Evolutionary conservation across 2,329 filamentous ascomycete species (phyloP), one percentile per base, ranked within the genome.

Genomic region (Waltergamsia citrina): DNA sequence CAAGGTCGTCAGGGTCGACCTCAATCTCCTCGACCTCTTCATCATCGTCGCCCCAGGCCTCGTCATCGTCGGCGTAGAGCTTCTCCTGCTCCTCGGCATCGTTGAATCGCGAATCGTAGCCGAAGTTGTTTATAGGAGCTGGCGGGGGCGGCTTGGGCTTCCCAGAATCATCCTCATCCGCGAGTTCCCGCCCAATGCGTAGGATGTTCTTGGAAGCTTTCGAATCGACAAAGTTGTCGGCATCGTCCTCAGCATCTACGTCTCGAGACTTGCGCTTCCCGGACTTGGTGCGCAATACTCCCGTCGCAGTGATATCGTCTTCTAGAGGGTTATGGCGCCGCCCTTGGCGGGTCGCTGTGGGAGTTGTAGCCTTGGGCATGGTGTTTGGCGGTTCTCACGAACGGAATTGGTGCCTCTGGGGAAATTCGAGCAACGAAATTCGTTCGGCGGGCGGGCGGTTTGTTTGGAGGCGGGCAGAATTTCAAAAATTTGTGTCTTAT

Each of bases 311-410:
- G 52, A 96, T 70, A 50, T 96, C 92, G 52, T 94, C 84, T 48
- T 90, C 82, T 39, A 98, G 81, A 26, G 90, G 88, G 47, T 93
- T 93, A 62, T 95, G 90, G 43, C 85, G 78, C 50, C 81, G 77
- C 40, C 68, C 68, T 45, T 68, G 67, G 53, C 69, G 75, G 44
- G 56, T 62, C 38, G 67, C 68, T 44, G 66, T 70, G 14, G 74
- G 67, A 37, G 73, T 72, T 19, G 67, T 74, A 32, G 81, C 78
- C 66, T 94, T 94, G 24, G 87, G 86, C 88, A 94, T 94, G 39
- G 44, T 62, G 46, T 15, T 11, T 31, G 21, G n/a, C n/a, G n/a
- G n/a, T n/a, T n/a, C n/a, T n/a, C n/a, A n/a, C n/a, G n/a, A n/a
- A n/a, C n/a, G n/a, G n/a, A n/a, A 10, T 17, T n/a, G 20, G 20